Evolutionary conservation across 208 protist genomes (phyloP), one percentile per base, ranked within the genome.

Genomic region (Acanthamoeba healyi): DNA sequence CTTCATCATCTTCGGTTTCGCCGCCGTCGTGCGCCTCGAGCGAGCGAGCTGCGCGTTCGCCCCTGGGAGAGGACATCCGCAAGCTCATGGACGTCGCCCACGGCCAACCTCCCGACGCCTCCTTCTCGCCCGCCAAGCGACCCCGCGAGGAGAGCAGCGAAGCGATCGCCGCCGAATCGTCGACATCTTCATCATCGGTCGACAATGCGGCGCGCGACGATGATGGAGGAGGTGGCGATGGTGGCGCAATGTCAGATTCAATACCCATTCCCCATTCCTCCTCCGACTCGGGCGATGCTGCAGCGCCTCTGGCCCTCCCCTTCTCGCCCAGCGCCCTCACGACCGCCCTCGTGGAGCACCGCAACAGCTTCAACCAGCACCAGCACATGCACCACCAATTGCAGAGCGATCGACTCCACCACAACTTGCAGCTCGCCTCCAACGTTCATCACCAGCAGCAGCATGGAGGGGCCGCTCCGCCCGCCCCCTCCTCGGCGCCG

Each of bases 371-470:
- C 26, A 10, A 32, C 10, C 40, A 82, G 26, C 40, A 82, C 72
- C 72, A 82, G 32, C 72, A 54, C 72, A 82, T 54, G 34, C 42
- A 82, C 26, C 72, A n/a, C 42, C 72, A 82, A 54, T 38, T 82
- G 72, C 72, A 82, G 22, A 42, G n/a, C 26, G 36, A 54, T 22
- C 6, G 42, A 10, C 40, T 51, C 36, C 29, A 54, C 72, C 72
- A 42, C 72, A 42, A 29, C 72, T 29, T 46, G 22, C 72, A 54
- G 9, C 72, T n/a, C 29, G 40, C 24, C n/a, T 38, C 42, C 40
- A n/a, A 38, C 19, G 12, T 44, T n/a, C n/a, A n/a, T n/a, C n/a
- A n/a, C n/a, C n/a, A n/a, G n/a, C n/a, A n/a, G n/a, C n/a, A n/a
- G n/a, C n/a, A n/a, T n/a, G n/a, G n/a, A n/a, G n/a, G n/a, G 12